Conservation (phyloP, 2,329 filamentous ascomycete genomes). For the Botrytis medusae region DNA sequence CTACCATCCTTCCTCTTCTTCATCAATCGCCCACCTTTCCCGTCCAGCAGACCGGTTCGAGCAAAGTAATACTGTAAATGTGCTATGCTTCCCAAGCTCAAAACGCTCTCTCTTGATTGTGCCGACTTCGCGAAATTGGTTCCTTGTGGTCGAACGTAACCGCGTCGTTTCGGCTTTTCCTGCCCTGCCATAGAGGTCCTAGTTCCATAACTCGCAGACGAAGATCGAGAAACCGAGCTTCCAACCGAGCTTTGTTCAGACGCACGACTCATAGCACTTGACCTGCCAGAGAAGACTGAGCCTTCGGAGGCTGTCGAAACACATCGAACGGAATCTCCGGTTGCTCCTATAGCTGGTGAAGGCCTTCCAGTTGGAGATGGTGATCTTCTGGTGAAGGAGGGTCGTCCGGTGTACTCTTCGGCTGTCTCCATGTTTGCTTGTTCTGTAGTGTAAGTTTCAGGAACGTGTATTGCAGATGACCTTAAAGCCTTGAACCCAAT, state of each 20-base stretch:
- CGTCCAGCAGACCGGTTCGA: conserved; percentile 86
- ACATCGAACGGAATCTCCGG: conserved; percentile 60
- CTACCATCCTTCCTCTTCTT: conserved; percentile 60
- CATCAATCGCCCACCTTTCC: conserved; percentile 83
- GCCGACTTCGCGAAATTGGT: conserved; percentile 83
- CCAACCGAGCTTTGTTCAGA: conserved; percentile 53
- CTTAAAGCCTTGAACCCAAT: background rate
- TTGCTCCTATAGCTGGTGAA: conserved; percentile 60
- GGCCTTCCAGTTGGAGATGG: conserved; percentile 65
- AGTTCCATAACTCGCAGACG: conserved; percentile 55
- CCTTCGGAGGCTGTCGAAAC: conserved; percentile 55
- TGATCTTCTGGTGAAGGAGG: conserved; percentile 45
- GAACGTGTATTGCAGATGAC: background rate
- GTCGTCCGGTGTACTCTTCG: conserved; percentile 33
- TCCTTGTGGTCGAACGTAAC: conserved; percentile 41
- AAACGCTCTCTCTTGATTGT: conserved; percentile 85
- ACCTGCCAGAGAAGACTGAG: conserved; percentile 51
- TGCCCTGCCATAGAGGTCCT: conserved; percentile 48
- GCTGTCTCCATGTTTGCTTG: conserved; percentile 44
- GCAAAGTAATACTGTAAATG: conserved; percentile 99
- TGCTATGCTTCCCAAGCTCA: conserved; percentile 93
- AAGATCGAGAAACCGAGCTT: conserved; percentile 58
- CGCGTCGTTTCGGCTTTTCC: conserved; percentile 42
- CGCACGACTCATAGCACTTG: conserved; percentile 48
- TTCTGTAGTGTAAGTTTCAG: background rate